Evolutionary conservation across 805 yeast species (phyloP).

Genomic region (Yarrowia bubula): DNA sequence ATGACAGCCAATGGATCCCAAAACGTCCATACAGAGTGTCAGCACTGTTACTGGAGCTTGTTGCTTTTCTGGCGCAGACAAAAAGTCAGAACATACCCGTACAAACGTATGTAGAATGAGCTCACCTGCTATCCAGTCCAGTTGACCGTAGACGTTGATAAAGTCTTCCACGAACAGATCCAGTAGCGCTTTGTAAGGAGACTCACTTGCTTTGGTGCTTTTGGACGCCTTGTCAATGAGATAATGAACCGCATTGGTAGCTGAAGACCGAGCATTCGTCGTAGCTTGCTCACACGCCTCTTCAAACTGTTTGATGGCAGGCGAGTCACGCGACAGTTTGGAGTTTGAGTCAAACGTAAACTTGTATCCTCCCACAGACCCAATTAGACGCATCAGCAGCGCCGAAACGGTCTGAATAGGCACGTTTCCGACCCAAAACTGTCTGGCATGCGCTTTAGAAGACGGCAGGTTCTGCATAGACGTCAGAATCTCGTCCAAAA

Average conservation of each 20-base stretch:
- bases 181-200: constrained; percentile 38
- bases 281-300: constrained; percentile 23
- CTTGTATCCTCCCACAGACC: constrained; percentile 39
- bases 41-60: constrained; percentile 41
- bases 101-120: constrained; percentile 48
- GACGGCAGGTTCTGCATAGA: constrained; percentile 52
- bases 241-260: constrained; percentile 32
- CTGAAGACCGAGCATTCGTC: constrained; percentile 29
- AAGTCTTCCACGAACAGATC: constrained; percentile 61
- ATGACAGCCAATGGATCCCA: constrained; percentile 52
- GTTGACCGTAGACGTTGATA: constrained; percentile 47
- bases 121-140: constrained; percentile 65
- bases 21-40: constrained; percentile 54
- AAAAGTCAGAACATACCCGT: constrained; percentile 32
- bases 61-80: constrained; percentile 22
- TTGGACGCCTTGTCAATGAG: constrained; percentile 32
- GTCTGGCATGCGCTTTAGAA: constrained; percentile 47
- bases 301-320: constrained; percentile 22
- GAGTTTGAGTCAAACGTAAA: constrained; percentile 31
- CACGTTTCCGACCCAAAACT: constrained; percentile 46
- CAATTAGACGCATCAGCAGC: constrained; percentile 47
- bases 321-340: constrained; percentile 20
- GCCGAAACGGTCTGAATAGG: constrained; percentile 51
- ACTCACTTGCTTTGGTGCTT: constrained; percentile 31
- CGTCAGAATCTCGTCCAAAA: constrained; percentile 58